A percentile compares a stretch with the other conserved stretches of the same genome.
Evolutionary conservation across 1,284 basidiomycete genomes (phyloP).

Genomic region (Ustilago bromivora): DNA sequence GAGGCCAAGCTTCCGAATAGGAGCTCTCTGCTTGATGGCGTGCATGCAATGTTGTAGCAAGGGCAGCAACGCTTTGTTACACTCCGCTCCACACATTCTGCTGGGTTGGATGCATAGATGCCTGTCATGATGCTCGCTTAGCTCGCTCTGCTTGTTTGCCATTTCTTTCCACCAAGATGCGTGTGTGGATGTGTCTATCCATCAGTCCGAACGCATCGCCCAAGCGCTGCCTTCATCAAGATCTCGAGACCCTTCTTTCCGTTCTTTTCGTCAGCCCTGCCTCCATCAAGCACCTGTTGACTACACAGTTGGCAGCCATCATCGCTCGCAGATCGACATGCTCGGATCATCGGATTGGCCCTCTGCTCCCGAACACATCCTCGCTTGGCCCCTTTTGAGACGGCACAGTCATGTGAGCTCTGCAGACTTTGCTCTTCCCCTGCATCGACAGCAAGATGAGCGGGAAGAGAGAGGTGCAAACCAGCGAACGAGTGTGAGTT

Average conservation of each 20-base stretch:
- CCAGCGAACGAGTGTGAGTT: neutral
- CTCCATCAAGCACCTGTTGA: neutral
- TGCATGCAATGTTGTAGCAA: neutral
- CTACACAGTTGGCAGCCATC: slow-evolving; percentile 1
- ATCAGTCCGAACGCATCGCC: slow-evolving; percentile 6
- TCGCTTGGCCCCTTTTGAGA: neutral
- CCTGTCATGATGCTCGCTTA: slow-evolving; percentile 28
- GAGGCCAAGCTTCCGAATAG: slow-evolving; percentile 8
- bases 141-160: neutral
- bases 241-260: neutral
- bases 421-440: neutral
- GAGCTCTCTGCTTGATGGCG: slow-evolving; percentile 14
- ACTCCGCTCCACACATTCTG: neutral
- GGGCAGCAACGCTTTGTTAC: neutral
- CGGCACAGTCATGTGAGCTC: slow-evolving; percentile 12
- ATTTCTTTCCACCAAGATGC: neutral
- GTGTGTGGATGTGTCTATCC: slow-evolving; percentile 7
- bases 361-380: neutral
- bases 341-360: neutral
- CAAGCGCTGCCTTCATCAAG: neutral
- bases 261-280: neutral
- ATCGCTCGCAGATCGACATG: slow-evolving; percentile 10
- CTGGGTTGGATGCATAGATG: slow-evolving; percentile 1
- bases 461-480: neutral
- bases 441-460: neutral